Conservation (phyloP, 1,284 basidiomycete species). For the Naganishia liquefaciens region DNA sequence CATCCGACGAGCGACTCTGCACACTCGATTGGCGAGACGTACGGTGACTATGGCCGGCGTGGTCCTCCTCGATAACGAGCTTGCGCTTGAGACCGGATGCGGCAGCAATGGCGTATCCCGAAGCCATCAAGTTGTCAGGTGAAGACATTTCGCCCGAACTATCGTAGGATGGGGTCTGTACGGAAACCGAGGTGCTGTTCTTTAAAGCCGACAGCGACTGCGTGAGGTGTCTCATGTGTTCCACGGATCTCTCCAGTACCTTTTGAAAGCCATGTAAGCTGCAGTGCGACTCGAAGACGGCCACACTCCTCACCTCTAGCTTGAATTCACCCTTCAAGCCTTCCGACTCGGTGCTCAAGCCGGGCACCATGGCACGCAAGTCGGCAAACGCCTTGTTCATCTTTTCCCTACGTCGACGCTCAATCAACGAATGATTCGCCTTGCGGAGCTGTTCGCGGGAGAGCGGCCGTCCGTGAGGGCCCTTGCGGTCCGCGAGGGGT, state of each 20-base stretch:
- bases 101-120: background rate
- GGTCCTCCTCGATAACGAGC: background rate
- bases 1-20: background rate
- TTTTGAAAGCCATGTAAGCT: constrained; percentile 23
- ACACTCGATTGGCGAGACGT: background rate
- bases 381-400: constrained; percentile 51
- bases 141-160: background rate
- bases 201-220: constrained; percentile 12
- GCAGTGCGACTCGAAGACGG: no score
- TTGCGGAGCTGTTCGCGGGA: constrained; percentile 47
- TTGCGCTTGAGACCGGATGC: constrained; percentile 11
- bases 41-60: background rate
- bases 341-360: constrained; percentile 45
- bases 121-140: background rate
- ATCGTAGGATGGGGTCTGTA: background rate
- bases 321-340: constrained; percentile 53
- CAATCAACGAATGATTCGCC: constrained; percentile 53
- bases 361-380: constrained; percentile 52
- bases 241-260: constrained; percentile 52
- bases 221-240: constrained; percentile 45
- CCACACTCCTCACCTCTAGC: constrained; percentile 45
- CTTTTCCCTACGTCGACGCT: constrained; percentile 52
- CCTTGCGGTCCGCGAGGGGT: background rate
- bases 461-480: constrained; percentile 19
- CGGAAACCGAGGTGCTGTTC: background rate